A percentile compares a stretch with the other conserved stretches of the same genome.
Conservation (phyloP, 129 eudicot genomes). For the Glebionis coronaria region DNA sequence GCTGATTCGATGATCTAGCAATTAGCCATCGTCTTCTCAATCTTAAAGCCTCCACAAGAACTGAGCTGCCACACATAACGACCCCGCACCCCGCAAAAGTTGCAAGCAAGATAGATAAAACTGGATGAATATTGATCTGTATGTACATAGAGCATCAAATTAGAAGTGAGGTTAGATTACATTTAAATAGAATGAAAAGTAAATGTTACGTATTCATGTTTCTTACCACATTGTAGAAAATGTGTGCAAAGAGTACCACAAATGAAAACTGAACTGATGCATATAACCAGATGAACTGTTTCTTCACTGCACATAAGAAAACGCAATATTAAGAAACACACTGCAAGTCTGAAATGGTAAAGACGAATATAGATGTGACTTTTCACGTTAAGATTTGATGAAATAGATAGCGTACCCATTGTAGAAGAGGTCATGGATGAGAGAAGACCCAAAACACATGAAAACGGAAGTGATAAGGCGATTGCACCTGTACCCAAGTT, state of each 20-base stretch:
- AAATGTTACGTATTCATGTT: background rate
- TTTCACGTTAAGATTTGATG: background rate
- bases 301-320: conserved; percentile 47
- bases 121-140: conserved; percentile 70
- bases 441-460: conserved; percentile 84
- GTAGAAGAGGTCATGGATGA: conserved; percentile 86
- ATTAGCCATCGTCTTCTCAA: conserved; percentile 48
- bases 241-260: conserved; percentile 82
- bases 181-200: too few species aligned
- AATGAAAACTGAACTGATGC: conserved; percentile 72
- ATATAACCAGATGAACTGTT: conserved; percentile 74
- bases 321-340: conserved; percentile 16
- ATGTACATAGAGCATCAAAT: background rate
- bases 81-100: conserved; percentile 86
- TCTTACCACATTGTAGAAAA: conserved; percentile 83
- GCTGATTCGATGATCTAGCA: conserved; percentile 26
- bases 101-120: conserved; percentile 68
- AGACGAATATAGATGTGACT: background rate
- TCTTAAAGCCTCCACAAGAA: conserved; percentile 65
- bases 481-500: conserved; percentile 79
- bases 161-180: background rate
- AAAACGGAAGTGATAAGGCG: conserved; percentile 89
- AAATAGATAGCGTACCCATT: conserved; percentile 59
- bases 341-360: conserved; percentile 1
- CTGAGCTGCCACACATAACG: conserved; percentile 78